Base-by-base conservation (phyloP, 2,329 filamentous ascomycete species). In the Alternaria solani region DNA sequence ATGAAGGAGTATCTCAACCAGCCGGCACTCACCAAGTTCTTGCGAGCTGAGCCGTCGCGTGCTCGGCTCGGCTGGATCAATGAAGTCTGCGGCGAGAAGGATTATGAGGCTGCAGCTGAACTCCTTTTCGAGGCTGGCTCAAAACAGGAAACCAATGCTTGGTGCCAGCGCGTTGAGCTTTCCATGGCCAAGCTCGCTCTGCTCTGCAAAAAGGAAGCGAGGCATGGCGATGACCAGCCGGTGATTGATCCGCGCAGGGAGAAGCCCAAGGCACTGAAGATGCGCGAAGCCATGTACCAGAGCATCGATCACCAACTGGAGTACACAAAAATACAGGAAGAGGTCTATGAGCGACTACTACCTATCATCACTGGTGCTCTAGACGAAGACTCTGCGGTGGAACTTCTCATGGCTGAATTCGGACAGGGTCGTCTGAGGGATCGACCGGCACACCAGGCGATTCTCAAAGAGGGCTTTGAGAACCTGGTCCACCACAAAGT, bases 31-130 rank as follows among this genome's bases (percentile, higher is more conserved):
- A 96, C 93, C 0, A 84, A 85, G 52, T 99, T 93, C 71, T 83
- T 99, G 48, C 88, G 91, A 42, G 89, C 87, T 56, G 87, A 89
- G 64, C 86, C 88, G 0, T 85, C 89, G 63, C 88, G 93, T 63
- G 89, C 90, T 28, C 92, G 92, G 70, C 84, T 99, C 44, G 89
- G 90, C 49, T 99, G 95, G 95, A 96, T 99, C 80, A 96, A 99
- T 75, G 94, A 98, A 74, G 86, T 98, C 7, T 84, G 89, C 61
- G 85, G 87, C 25, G 91, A 95, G 74, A 85, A 88, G 59, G 88
- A 97, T 69, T 93, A 93, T 64, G 83, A 87, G 12, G 86, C 87
- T 57, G 94, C 94, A 11, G 89, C 90, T 5, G 81, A 87, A 42
- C 90, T 89, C 0, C 84, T 99, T 47, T 82, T 91, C 43, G 82